phyloP scores from a whole-genome alignment of 768 basidiomycete genomes.

The Udeniomyces megalosporus region DNA sequence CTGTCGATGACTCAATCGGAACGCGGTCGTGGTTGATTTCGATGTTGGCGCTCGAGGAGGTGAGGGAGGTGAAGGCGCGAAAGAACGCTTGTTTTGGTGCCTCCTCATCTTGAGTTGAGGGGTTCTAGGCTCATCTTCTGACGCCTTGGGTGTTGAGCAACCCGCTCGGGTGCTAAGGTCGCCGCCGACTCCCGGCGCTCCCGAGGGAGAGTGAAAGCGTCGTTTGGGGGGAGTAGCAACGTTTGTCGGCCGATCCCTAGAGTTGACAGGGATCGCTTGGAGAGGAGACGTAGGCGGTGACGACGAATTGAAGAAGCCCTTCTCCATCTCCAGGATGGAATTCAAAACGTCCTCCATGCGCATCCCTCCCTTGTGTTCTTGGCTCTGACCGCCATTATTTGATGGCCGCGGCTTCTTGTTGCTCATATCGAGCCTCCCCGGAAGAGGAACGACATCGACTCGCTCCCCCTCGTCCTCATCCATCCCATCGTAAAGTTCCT shows the following conservation, averaged over 20 bases:
- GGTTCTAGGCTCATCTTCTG: background rate
- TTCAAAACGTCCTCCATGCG: conserved; percentile 10
- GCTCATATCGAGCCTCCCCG: too few relatives aligned
- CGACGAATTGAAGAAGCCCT: conserved; percentile 3
- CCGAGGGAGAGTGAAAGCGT: background rate
- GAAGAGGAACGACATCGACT: too few relatives aligned
- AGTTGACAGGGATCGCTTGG: background rate
- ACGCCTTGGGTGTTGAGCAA: background rate
- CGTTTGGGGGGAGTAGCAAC: background rate
- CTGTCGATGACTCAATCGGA: background rate
- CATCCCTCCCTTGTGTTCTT: background rate
- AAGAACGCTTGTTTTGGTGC: background rate
- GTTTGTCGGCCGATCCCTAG: background rate
- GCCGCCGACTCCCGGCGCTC: background rate
- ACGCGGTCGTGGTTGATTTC: background rate
- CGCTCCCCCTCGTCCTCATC: conserved; percentile 6
- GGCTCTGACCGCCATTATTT: background rate
- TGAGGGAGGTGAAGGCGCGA: background rate
- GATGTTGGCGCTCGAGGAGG: background rate
- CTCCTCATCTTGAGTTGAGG: background rate
- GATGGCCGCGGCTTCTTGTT: too few relatives aligned
- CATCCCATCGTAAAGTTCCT: background rate
- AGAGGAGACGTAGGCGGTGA: background rate
- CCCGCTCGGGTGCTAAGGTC: too few relatives aligned
- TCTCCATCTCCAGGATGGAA: conserved; percentile 15